Conservation (phyloP, 495 filamentous ascomycete genomes). For the Hyaloscypha bicolor region DNA sequence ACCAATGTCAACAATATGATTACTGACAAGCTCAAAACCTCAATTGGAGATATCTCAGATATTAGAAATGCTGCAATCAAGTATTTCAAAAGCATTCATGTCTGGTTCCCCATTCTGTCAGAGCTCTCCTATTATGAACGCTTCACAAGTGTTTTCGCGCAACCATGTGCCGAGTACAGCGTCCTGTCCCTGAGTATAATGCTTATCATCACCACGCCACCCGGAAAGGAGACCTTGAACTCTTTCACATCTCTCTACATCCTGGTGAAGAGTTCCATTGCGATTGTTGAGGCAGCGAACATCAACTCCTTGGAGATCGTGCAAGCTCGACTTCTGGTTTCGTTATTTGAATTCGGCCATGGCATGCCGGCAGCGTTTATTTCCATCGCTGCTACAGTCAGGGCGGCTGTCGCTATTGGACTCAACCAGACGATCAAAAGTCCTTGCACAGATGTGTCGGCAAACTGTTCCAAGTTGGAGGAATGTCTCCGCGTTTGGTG, state of each 20-base stretch:
- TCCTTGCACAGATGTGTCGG: neutral
- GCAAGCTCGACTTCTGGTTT: slow-evolving; percentile 44
- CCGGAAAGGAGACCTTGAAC: slow-evolving; percentile 21
- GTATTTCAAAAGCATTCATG: slow-evolving; percentile 41
- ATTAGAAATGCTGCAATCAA: slow-evolving; percentile 33
- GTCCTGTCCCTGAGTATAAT: slow-evolving; percentile 51
- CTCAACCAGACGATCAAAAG: slow-evolving; percentile 5
- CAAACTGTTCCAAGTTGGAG: neutral
- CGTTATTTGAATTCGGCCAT: slow-evolving; percentile 48
- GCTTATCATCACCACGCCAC: slow-evolving; percentile 34
- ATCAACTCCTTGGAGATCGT: slow-evolving; percentile 42
- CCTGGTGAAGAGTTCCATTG: slow-evolving; percentile 42
- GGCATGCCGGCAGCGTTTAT: slow-evolving; percentile 48
- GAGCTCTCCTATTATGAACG: slow-evolving; percentile 40
- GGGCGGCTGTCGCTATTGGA: slow-evolving; percentile 22
- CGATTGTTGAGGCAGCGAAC: slow-evolving; percentile 40
- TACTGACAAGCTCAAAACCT: slow-evolving; percentile 17
- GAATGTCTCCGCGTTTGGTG: slow-evolving; percentile 25
- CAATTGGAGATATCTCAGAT: slow-evolving; percentile 21
- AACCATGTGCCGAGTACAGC: slow-evolving; percentile 45
- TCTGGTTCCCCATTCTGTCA: slow-evolving; percentile 52
- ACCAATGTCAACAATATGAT: slow-evolving; percentile 22
- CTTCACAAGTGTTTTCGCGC: slow-evolving; percentile 36
- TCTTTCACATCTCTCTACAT: slow-evolving; percentile 41
- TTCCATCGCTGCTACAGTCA: slow-evolving; percentile 25